These are phyloP conservation scores for Phalaenopsis aphrodite DNA, from an alignment of 106 monocot species.

Conservation along the genomic window DNA sequence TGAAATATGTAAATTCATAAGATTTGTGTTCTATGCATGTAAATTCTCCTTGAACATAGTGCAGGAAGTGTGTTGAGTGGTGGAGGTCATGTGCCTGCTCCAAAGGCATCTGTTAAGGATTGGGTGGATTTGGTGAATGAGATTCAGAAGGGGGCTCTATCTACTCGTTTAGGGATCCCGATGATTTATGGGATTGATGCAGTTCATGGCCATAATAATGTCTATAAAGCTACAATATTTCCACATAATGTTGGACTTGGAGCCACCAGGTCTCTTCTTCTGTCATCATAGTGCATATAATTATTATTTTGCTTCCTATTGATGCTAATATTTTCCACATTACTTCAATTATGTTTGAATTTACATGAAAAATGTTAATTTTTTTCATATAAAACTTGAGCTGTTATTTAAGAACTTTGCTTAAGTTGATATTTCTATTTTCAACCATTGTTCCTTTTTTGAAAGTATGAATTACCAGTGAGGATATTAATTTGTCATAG, in stretches of 20 bases:
- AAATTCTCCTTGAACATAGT: background rate
- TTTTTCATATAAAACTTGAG: background rate
- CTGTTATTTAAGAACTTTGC: too few species aligned
- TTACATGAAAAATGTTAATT: background rate
- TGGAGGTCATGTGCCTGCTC: conserved; percentile 50
- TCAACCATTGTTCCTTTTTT: background rate
- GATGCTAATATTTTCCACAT: background rate
- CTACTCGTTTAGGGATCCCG: conserved; percentile 71
- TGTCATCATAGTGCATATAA: background rate
- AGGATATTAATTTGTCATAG: conserved; percentile 12
- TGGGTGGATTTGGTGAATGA: conserved; percentile 68
- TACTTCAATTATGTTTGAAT: background rate
- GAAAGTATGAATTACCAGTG: background rate
- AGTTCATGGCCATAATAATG: conserved; percentile 78
- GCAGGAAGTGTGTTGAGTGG: conserved; percentile 80
- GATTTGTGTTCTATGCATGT: too few species aligned
- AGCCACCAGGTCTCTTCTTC: conserved; percentile 35
- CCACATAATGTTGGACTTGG: conserved; percentile 85
- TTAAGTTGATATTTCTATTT: too few species aligned
- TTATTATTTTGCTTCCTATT: background rate
- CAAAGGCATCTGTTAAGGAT: conserved; percentile 28
- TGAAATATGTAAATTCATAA: too few species aligned
- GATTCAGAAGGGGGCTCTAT: conserved; percentile 53
- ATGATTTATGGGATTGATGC: conserved; percentile 84
- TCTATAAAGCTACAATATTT: conserved; percentile 71